phyloP scores from a whole-genome alignment of 371 early-diverging fungal species.

The Saksenaea oblongispora region DNA sequence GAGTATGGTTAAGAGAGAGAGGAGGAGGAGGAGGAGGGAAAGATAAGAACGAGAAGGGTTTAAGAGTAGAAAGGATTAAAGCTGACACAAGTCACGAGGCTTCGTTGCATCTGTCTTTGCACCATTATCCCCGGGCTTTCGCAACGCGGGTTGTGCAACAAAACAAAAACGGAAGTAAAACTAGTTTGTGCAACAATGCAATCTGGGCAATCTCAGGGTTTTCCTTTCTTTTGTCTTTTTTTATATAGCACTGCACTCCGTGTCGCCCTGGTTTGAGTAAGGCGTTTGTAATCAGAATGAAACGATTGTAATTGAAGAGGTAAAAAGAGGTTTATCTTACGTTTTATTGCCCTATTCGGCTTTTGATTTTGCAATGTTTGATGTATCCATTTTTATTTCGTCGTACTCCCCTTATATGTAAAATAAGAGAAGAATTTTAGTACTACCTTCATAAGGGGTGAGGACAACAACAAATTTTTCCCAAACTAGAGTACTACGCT shows the following conservation, averaged over 20 bases:
- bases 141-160: background rate
- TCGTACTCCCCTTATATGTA: constrained; percentile 5
- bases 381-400: background rate
- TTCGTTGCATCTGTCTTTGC: background rate
- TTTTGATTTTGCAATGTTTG: too few relatives aligned
- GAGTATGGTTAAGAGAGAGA: background rate
- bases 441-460: background rate
- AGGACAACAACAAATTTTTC: background rate
- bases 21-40: background rate
- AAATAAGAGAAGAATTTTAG: background rate
- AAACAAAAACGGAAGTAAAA: background rate
- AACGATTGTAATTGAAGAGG: too few relatives aligned
- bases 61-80: background rate
- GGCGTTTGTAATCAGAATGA: too few relatives aligned
- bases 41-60: background rate
- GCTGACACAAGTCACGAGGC: background rate
- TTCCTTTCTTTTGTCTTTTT: background rate
- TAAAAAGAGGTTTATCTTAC: too few relatives aligned
- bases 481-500: background rate
- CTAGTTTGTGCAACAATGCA: background rate
- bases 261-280: too few relatives aligned
- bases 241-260: too few relatives aligned
- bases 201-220: background rate
- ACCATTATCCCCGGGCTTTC: background rate
- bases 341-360: too few relatives aligned